Evolutionary conservation across 2,329 filamentous ascomycete genomes (phyloP), one percentile per base, ranked within the genome.

Genomic region (Sporothrix brasiliensis): DNA sequence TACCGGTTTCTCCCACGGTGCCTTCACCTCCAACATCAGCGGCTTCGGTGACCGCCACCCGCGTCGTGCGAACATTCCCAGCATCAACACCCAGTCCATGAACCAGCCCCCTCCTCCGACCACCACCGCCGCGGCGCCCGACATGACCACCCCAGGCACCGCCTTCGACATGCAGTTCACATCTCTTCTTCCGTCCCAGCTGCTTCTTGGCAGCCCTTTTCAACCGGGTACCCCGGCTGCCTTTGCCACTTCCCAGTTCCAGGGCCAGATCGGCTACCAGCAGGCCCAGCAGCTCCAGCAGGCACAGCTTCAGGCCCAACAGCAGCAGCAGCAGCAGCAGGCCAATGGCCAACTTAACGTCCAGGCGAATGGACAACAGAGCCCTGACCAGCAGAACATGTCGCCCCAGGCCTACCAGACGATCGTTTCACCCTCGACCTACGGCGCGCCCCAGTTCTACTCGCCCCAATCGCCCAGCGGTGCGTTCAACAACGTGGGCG

Each of bases 151-250:
- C 30, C 94, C 95, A 19, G 93, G 92, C 56, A 94, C 93, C 68
- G 93, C 88, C 56, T 97, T 93, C 78, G 95, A 98, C 78, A 97
- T 98, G 94, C 95, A 98, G 82, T 98, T 97, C 81, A 97, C 95
- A 13, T 94, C 95, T 74, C 87, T 99, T 74, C 88, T 99, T 50
- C 95, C 95, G 49, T 98, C 94, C 47, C 93, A 97, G 81, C 85
- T 99, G 76, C 88, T 99, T 34, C 90, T 98, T 67, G 95, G 95
- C 63, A 97, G 93, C 80, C 95, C 95, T 21, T 98, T 98, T 82
- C 95, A 98, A 82, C 93, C 95, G 16, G 95, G 94, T 54, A 97
- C 92, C 5, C 94, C 94, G 4, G 92, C 91, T 47, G 90, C 92
- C 50, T 98, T 97, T 81, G 89, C 90, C 73, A 97, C 92, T 74